Evolutionary conservation across 2,329 filamentous ascomycete species (phyloP).

Genomic region (Diaporthe velutina): DNA sequence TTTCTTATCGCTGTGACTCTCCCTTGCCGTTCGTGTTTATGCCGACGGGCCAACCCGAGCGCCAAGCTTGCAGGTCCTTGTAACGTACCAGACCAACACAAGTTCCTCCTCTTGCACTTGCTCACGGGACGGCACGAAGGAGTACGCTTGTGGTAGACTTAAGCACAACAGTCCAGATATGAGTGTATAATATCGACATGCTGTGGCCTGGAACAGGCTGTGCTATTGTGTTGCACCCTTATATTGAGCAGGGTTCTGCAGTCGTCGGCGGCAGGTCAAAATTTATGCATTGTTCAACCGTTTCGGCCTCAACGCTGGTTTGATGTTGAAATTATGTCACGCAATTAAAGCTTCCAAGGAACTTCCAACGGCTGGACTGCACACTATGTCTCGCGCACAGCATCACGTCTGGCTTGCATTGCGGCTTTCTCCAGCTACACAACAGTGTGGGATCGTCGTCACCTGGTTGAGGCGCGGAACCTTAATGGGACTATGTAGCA

Average conservation of each 20-base stretch:
- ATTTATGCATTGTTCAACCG: background rate
- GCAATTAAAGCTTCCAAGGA: background rate
- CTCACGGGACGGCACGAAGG: background rate
- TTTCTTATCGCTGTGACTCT: background rate
- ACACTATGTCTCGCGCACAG: constrained; percentile 6
- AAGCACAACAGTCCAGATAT: background rate
- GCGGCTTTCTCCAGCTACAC: background rate
- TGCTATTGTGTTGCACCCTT: background rate
- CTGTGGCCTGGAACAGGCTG: background rate
- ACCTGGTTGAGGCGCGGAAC: background rate
- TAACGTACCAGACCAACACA: background rate
- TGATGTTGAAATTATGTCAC: background rate
- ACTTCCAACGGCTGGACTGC: background rate
- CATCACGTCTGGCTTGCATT: background rate
- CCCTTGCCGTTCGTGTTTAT: background rate
- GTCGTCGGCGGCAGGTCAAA: too few species aligned
- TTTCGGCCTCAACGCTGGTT: background rate
- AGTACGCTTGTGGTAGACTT: background rate
- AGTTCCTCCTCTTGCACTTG: too few species aligned
- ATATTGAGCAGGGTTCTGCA: background rate
- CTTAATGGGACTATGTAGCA: background rate
- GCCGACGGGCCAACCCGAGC: constrained; percentile 14
- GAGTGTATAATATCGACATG: background rate
- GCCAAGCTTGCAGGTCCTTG: constrained; percentile 8
- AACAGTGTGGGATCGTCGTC: background rate